These are phyloP conservation scores for Excoecaria agallocha DNA, from an alignment of 345 rosid species.

Conservation along the genomic window DNA sequence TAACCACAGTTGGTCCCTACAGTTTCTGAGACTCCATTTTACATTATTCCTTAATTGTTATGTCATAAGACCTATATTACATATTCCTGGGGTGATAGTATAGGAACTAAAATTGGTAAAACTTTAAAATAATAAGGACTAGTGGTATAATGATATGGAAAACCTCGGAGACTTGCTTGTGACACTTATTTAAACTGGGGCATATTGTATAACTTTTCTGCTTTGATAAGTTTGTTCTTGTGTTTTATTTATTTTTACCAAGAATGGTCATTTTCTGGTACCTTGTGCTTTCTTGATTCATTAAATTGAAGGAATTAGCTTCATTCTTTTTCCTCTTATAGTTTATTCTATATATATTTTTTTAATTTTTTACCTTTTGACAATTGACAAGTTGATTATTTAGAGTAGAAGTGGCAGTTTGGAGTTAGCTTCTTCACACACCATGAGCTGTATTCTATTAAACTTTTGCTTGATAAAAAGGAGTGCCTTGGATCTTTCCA, in stretches of 20 bases:
- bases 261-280: no score
- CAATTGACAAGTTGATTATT: background rate
- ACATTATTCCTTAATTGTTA: no score
- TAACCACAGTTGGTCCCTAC: background rate
- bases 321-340: background rate
- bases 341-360: background rate
- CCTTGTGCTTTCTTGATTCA: background rate
- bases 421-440: background rate
- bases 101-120: background rate
- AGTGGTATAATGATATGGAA: background rate
- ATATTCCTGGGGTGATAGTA: no score
- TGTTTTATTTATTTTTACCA: no score
- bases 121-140: no score
- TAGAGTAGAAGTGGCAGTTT: background rate
- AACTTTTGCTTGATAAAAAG: background rate
- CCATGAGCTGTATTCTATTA: background rate
- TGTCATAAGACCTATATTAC: no score
- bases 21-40: background rate
- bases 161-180: background rate
- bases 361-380: no score
- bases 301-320: background rate
- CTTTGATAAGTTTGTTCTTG: constrained; percentile 1
- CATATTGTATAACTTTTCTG: background rate
- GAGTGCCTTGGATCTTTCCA: background rate
- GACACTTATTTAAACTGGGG: background rate